Evolutionary conservation across 371 early-diverging fungal species (phyloP).

Genomic region (Mortierella sp.): DNA sequence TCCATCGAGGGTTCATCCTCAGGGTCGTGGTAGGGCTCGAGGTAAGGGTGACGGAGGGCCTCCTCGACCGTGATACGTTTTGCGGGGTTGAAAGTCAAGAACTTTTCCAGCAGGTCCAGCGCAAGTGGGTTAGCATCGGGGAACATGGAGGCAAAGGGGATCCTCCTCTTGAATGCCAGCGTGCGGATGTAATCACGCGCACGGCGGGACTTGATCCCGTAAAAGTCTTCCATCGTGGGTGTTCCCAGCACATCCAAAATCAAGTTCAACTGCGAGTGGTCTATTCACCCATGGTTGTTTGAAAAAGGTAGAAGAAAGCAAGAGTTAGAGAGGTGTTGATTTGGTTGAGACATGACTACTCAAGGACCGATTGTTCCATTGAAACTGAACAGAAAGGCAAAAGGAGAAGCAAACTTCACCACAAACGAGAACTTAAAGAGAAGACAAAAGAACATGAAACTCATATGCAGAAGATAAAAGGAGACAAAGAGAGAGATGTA

Average conservation of each 20-base stretch:
- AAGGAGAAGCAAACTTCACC: too few species aligned
- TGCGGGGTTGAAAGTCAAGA: slow-evolving; percentile 95
- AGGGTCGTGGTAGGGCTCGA: slow-evolving; percentile 89
- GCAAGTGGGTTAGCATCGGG: slow-evolving; percentile 90
- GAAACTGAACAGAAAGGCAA: too few species aligned
- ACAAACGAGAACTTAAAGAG: neutral
- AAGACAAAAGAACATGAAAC: neutral
- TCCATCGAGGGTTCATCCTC: slow-evolving; percentile 86
- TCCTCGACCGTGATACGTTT: slow-evolving; percentile 95
- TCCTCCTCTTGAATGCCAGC: slow-evolving; percentile 90
- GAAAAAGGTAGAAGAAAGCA: neutral
- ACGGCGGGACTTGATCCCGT: slow-evolving; percentile 83
- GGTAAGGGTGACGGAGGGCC: slow-evolving; percentile 93
- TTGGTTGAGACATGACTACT: neutral
- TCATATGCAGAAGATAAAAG: neutral
- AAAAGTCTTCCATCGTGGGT: slow-evolving; percentile 92
- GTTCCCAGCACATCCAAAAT: slow-evolving; percentile 98
- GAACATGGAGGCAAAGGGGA: slow-evolving; percentile 85
- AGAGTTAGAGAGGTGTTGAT: neutral
- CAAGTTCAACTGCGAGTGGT: slow-evolving; percentile 97
- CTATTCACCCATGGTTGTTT: slow-evolving; percentile 36
- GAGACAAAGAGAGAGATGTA: neutral
- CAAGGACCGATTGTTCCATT: too few species aligned
- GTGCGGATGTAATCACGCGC: slow-evolving; percentile 95
- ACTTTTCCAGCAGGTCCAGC: slow-evolving; percentile 89